These are phyloP conservation scores for Phytophthora hibernalis DNA, from an alignment of 352 stramenopile genomes.

Conservation along the genomic window DNA sequence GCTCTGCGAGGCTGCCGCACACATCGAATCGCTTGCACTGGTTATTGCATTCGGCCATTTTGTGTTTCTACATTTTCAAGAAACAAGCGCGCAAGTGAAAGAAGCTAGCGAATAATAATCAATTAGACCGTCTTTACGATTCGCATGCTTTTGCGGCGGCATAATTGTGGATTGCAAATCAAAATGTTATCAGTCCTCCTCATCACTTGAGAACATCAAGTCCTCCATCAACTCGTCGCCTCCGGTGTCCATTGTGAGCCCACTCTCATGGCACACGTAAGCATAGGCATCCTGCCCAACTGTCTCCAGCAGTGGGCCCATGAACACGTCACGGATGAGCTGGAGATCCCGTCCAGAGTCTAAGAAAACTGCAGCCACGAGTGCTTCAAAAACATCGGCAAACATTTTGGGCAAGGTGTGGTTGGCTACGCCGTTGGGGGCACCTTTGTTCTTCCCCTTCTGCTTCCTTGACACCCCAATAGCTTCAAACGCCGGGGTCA, in stretches of 20 bases:
- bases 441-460: slow-evolving; percentile 23
- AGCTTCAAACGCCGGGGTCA: slow-evolving; percentile 37
- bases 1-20: slow-evolving; percentile 53
- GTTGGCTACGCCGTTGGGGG: slow-evolving; percentile 32
- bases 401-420: slow-evolving; percentile 84
- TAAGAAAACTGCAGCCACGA: slow-evolving; percentile 88
- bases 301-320: slow-evolving; percentile 76
- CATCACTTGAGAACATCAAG: slow-evolving; percentile 49
- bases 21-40: slow-evolving; percentile 62
- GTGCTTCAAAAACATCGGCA: slow-evolving; percentile 88
- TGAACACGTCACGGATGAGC: slow-evolving; percentile 83
- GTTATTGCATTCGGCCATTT: slow-evolving; percentile 45
- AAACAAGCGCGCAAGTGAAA: slow-evolving; percentile 4
- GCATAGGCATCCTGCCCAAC: slow-evolving; percentile 74
- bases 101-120: slow-evolving; percentile 10
- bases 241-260: slow-evolving; percentile 47
- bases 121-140: slow-evolving; percentile 7
- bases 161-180: not conserved
- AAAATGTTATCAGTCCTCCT: slow-evolving; percentile 36
- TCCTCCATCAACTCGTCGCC: slow-evolving; percentile 58
- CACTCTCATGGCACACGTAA: slow-evolving; percentile 80
- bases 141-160: too few species aligned
- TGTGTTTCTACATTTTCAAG: slow-evolving; percentile 31
- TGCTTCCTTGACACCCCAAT: slow-evolving; percentile 28
- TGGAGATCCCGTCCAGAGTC: slow-evolving; percentile 79